Base-by-base conservation (phyloP, 1,284 basidiomycete genomes). In the Cryptococcus neoformans region DNA sequence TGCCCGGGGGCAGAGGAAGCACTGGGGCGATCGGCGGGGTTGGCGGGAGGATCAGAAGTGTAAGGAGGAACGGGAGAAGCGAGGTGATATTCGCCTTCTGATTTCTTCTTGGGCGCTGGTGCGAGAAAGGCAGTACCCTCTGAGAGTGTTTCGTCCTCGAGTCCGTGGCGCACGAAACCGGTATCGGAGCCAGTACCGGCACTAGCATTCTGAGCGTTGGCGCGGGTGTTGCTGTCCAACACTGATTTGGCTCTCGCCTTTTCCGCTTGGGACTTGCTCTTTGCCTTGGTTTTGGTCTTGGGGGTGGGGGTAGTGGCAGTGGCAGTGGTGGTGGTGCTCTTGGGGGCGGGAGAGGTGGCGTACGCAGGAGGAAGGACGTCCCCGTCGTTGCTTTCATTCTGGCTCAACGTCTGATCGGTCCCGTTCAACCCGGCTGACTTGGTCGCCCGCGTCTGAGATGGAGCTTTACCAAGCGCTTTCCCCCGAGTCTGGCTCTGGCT, bases 401-500 rank as follows among this genome's bases (percentile, higher is more conserved):
- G 40, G 12, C 12, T 11, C 40, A 41, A 41, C 3, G 28, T 28
- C 28, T 28, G 28, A 4, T 28, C 4, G 3, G 28, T 28, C 28
- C 28, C 28, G 28, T 28, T 28, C 28, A 28, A 4, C 28, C 28
- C 28, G 28, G 28, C 4, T 4, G 28, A 28, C 28, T 28, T 28
- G 28, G 28, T 28, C 28, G 28, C 28, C 28, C 28, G 28, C 28
- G 28, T 4, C 28, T 28, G 28, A 28, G 28, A 28, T 3, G 42
- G 42, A 2, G 42, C 42, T n/a, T 44, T 44, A 21, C 42, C 14
- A 4, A 44, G 42, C 42, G 10, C 11, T 21, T 8, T n/a, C 0
- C 10, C 42, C 10, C 14, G 47, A 65, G 65, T 46, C 63, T 61
- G 10, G 65, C 63, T 38, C 64, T 62, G n/a, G 65, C 63, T 38